Evolutionary conservation across 2,329 filamentous ascomycete genomes (phyloP).

Genomic region (Aureobasidium sp.): DNA sequence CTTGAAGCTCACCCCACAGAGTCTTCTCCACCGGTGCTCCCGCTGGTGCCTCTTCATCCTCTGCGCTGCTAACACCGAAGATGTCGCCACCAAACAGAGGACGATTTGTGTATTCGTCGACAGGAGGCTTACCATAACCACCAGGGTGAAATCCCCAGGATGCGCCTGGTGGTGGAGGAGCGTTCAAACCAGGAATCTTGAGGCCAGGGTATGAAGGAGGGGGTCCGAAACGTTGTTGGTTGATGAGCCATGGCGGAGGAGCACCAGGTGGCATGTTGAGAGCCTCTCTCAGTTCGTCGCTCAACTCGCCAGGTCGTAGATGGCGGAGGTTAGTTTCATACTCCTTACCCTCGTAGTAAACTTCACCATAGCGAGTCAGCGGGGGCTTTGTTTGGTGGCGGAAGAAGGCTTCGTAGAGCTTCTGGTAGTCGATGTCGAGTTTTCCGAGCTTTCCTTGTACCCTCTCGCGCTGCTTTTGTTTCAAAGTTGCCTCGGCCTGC

Average conservation of each 20-base stretch:
- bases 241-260: conserved; percentile 93
- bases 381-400: conserved; percentile 93
- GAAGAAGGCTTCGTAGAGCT: conserved; percentile 97
- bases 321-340: conserved; percentile 91
- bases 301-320: conserved; percentile 80
- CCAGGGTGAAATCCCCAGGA: conserved; percentile 94
- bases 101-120: conserved; percentile 76
- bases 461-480: conserved; percentile 90
- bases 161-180: conserved; percentile 78
- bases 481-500: conserved; percentile 81
- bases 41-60: conserved; percentile 46
- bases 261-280: conserved; percentile 88
- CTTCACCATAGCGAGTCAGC: conserved; percentile 88
- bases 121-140: conserved; percentile 90
- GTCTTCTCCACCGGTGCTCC: conserved; percentile 78
- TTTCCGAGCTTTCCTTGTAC: conserved; percentile 95
- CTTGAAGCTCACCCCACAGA: conserved; percentile 86
- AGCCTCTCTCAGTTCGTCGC: conserved; percentile 81
- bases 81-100: conserved; percentile 92
- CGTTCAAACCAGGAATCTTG: conserved; percentile 89
- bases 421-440: conserved; percentile 96
- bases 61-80: conserved; percentile 65
- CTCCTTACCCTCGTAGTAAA: conserved; percentile 99
- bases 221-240: conserved; percentile 87
- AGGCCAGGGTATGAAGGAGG: conserved; percentile 93